Percentiles rank a stretch among this genome's conserved stretches.
These are phyloP conservation scores for Amaranthus tricolor DNA, from an alignment of 179 eudicot species.

Conservation along the genomic window DNA sequence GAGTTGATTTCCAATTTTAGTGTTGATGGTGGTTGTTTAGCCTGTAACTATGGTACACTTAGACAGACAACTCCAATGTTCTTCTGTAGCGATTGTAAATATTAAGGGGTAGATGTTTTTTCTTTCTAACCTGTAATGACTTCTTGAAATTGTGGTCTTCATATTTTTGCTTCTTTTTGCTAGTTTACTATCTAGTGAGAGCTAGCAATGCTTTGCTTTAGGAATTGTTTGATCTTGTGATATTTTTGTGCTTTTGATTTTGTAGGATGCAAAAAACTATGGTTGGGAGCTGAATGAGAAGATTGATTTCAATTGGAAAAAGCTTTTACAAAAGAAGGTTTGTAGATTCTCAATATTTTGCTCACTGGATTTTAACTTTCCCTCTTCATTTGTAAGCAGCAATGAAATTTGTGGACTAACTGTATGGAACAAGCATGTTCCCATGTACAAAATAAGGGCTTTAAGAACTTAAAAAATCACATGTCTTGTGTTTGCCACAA, in stretches of 20 bases:
- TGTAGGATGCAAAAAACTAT: constrained; percentile 80
- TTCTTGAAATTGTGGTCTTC: too few species aligned
- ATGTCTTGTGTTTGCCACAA: too few species aligned
- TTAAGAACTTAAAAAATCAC: too few species aligned
- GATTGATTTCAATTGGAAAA: constrained; percentile 87
- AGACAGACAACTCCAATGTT: neutral
- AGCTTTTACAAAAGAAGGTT: constrained; percentile 93
- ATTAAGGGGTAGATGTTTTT: too few species aligned
- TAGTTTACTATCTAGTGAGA: too few species aligned
- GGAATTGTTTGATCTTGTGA: neutral
- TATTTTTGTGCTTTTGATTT: constrained; percentile 22
- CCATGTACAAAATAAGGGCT: too few species aligned
- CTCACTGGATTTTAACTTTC: neutral
- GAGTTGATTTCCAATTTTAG: constrained; percentile 17
- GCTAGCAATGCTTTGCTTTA: neutral
- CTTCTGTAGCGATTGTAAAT: too few species aligned
- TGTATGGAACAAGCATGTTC: too few species aligned
- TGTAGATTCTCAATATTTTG: constrained; percentile 16
- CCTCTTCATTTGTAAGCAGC: too few species aligned
- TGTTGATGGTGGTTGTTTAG: neutral
- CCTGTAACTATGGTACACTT: neutral
- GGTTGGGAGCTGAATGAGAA: constrained; percentile 95
- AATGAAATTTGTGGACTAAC: too few species aligned
- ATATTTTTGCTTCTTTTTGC: too few species aligned
- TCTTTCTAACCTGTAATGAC: too few species aligned